Base-by-base conservation (phyloP, 306 rosid species). In the Quercus alba region DNA sequence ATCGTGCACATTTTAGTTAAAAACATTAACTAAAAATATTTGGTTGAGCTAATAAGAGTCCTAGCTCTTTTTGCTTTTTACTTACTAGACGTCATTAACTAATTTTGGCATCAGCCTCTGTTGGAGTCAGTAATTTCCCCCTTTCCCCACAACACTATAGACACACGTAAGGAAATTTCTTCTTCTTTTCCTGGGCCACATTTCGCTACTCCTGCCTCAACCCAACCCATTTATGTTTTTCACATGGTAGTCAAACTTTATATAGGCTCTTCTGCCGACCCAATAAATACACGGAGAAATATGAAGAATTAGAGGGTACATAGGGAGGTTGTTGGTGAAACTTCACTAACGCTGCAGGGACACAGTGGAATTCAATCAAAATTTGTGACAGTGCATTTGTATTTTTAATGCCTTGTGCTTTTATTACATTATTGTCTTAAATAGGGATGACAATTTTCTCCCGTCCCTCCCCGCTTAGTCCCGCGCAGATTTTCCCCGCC, bases 161-260 rank as follows among this genome's bases (percentile, higher is more conserved):
- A 8, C 28, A 58, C 2, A 58, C 1, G 26, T 8, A 6, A n/a
- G 18, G 35, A 58, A 19, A 61, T 15, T 12, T 46, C 52, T 46
- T 44, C 51, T 44, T 46, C 52, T 2, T 11, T 46, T 46, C 52
- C 15, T 46, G 52, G 15, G 52, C 52, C 52, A 46, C 52, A 46
- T 67, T 67, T 23, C 21, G 26, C 51, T 10, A 51, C 55, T 55
- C 17, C 25, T n/a, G 15, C 14, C n/a, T 31, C 54, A 54, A 51
- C 20, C 57, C 49, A 12, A 6, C 75, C 59, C 70, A 82, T 79
- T 80, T 69, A 80, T 69, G 82, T 23, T 25, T 18, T 70, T 73
- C 89, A 80, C 81, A 63, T 80, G 81, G 73, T 6, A 9, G n/a
- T 3, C 35, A 61, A 4, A 26, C 56, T 70, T 38, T 54, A 55